Percentiles rank a stretch among this genome's conserved stretches.
Evolutionary conservation across 352 stramenopile species (phyloP).

Genomic region (Phytophthora aleatoria): DNA sequence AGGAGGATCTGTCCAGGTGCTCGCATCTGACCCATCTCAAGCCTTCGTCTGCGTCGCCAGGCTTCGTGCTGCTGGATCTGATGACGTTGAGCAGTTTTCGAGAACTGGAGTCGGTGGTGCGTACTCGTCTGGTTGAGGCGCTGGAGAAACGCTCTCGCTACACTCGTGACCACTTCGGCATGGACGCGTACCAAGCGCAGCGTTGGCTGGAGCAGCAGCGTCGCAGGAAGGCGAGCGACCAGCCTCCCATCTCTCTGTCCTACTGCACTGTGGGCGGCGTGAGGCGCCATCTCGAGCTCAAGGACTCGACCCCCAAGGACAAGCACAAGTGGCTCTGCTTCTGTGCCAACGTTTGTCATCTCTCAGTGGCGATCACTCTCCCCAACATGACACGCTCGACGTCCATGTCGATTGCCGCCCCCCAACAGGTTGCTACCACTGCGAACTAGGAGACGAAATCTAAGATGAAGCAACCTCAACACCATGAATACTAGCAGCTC

Average conservation of each 20-base stretch:
- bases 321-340: conserved; percentile 66
- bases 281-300: conserved; percentile 25
- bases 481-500: conserved; percentile 3
- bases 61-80: conserved; percentile 53
- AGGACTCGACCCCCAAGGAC: conserved; percentile 19
- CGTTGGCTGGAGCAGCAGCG: conserved; percentile 42
- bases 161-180: conserved; percentile 40
- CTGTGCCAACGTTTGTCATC: conserved; percentile 66
- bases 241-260: conserved; percentile 39
- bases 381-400: conserved; percentile 9
- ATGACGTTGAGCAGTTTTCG: conserved; percentile 47
- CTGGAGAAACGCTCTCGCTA: conserved; percentile 39
- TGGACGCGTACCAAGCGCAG: conserved; percentile 28
- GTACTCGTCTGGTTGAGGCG: conserved; percentile 34
- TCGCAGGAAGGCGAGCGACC: conserved; percentile 25
- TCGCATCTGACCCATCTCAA: conserved; percentile 10
- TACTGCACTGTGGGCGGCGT: conserved; percentile 47
- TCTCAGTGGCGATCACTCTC: conserved; percentile 43
- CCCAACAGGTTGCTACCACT: conserved; percentile 9
- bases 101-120: conserved; percentile 46
- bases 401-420: conserved; percentile 7
- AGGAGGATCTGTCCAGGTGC: conserved; percentile 15
- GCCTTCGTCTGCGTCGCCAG: conserved; percentile 19
- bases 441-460: too few species aligned
- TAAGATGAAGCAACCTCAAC: too few species aligned